These are phyloP conservation scores for Phyllosticta citribraziliensis DNA, from an alignment of 2,329 filamentous ascomycete genomes.

Conservation along the genomic window DNA sequence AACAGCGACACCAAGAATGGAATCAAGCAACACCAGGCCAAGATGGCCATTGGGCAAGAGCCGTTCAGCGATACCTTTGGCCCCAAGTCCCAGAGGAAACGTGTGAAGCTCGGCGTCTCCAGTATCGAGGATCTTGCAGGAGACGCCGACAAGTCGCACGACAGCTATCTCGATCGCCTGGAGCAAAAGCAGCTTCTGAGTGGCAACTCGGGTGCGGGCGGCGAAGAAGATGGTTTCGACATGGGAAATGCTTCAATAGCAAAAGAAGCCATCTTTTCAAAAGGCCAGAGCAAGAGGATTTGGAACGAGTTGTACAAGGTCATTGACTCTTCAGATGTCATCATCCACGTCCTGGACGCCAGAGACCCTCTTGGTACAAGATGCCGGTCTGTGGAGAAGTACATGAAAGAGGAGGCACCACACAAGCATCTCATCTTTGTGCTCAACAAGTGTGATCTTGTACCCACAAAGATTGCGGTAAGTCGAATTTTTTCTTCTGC, in stretches of 20 bases:
- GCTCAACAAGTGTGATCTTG: conserved; percentile 84
- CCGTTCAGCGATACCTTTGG: conserved; percentile 88
- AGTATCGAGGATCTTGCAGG: conserved; percentile 74
- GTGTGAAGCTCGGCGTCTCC: conserved; percentile 78
- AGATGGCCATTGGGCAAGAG: conserved; percentile 81
- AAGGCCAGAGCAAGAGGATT: conserved; percentile 79
- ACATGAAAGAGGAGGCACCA: conserved; percentile 82
- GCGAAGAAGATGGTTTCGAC: conserved; percentile 32
- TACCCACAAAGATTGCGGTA: conserved; percentile 90
- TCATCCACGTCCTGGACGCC: conserved; percentile 89
- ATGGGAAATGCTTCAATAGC: conserved; percentile 35
- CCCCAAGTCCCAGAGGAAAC: conserved; percentile 84
- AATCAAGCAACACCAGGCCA: conserved; percentile 83
- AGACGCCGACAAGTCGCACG: conserved; percentile 69
- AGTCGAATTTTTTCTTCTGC: conserved; percentile 40
- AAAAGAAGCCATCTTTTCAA: conserved; percentile 71
- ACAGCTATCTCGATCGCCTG: conserved; percentile 67
- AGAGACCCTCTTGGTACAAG: conserved; percentile 83
- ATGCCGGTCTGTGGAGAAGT: conserved; percentile 85
- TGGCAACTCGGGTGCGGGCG: conserved; percentile 52
- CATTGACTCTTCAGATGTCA: conserved; percentile 89
- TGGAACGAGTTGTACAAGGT: conserved; percentile 89
- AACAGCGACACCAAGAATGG: conserved; percentile 61
- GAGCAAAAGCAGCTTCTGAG: conserved; percentile 71
- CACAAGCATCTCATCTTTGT: conserved; percentile 93